Evolutionary conservation across 1,139 yeast genomes (phyloP).

Genomic region (Blastobotrys indianensis): DNA sequence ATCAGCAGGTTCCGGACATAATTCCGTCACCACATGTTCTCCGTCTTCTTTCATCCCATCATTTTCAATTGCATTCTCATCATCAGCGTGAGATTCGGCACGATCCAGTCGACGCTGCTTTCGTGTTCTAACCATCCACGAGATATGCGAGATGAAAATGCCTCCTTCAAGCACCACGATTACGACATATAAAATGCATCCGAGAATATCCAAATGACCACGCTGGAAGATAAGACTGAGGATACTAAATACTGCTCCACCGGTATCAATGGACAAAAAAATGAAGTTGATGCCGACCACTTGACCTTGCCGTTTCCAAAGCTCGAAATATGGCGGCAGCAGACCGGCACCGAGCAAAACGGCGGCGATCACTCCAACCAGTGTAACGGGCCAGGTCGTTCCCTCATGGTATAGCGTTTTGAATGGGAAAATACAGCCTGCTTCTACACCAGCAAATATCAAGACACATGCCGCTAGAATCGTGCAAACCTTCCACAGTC

Average conservation of each 20-base stretch:
- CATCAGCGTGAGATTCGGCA: not conserved
- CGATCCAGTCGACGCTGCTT: slow-evolving; percentile 14
- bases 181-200: slow-evolving; percentile 65
- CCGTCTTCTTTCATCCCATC: not conserved
- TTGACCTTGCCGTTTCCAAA: slow-evolving; percentile 69
- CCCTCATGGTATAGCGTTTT: slow-evolving; percentile 52
- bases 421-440: slow-evolving; percentile 67
- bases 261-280: slow-evolving; percentile 69
- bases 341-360: slow-evolving; percentile 70
- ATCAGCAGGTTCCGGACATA: not conserved
- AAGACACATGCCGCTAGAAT: slow-evolving; percentile 31
- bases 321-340: slow-evolving; percentile 83
- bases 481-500: slow-evolving; percentile 18
- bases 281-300: slow-evolving; percentile 85
- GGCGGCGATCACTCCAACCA: slow-evolving; percentile 77
- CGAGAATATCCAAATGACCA: slow-evolving; percentile 59
- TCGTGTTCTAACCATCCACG: slow-evolving; percentile 62
- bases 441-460: slow-evolving; percentile 55
- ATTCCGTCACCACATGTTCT: not conserved
- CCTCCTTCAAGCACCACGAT: slow-evolving; percentile 74
- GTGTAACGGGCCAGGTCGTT: slow-evolving; percentile 66
- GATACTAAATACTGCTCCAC: slow-evolving; percentile 76
- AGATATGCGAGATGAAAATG: slow-evolving; percentile 58
- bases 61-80: not conserved
- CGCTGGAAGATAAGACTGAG: slow-evolving; percentile 41